A percentile compares a stretch with the other conserved stretches of the same genome.
Evolutionary conservation across 352 stramenopile species (phyloP).

Genomic region (Phytophthora capsici): DNA sequence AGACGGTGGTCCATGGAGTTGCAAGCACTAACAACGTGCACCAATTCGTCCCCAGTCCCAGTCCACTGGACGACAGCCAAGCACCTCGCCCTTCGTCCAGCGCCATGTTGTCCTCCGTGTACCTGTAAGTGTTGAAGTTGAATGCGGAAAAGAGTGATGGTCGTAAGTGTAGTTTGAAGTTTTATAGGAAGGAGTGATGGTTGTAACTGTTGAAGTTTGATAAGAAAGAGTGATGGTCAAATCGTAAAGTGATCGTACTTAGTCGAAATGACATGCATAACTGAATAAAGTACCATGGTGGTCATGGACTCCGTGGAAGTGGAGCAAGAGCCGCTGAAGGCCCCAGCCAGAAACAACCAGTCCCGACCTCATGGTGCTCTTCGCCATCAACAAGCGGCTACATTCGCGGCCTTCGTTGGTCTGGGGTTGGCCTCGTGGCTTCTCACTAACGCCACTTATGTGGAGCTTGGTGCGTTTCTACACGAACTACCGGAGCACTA

Average conservation of each 20-base stretch:
- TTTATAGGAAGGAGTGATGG: too few species aligned
- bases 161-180: too few species aligned
- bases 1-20: slow-evolving; percentile 35
- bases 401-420: slow-evolving; percentile 59
- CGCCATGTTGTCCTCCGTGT: slow-evolving; percentile 28
- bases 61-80: slow-evolving; percentile 24
- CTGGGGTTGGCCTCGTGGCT: slow-evolving; percentile 72
- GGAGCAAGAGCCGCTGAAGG: background rate
- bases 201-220: slow-evolving; percentile 8
- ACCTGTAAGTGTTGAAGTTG: slow-evolving; percentile 12
- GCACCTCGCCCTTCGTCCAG: slow-evolving; percentile 18
- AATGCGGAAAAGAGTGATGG: too few species aligned
- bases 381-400: slow-evolving; percentile 25
- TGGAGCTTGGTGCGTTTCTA: slow-evolving; percentile 66
- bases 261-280: too few species aligned
- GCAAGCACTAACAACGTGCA: background rate
- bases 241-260: too few species aligned
- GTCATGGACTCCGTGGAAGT: background rate
- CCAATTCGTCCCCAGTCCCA: slow-evolving; percentile 7
- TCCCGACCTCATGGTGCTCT: background rate
- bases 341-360: background rate
- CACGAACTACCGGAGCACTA: slow-evolving; percentile 67
- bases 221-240: too few species aligned
- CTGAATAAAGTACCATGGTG: background rate
- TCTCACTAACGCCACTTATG: slow-evolving; percentile 70